A percentile compares a stretch with the other conserved stretches of the same genome.
phyloP scores from a whole-genome alignment of 2,329 filamentous ascomycete genomes.

The Lasiodiplodia sp. region DNA sequence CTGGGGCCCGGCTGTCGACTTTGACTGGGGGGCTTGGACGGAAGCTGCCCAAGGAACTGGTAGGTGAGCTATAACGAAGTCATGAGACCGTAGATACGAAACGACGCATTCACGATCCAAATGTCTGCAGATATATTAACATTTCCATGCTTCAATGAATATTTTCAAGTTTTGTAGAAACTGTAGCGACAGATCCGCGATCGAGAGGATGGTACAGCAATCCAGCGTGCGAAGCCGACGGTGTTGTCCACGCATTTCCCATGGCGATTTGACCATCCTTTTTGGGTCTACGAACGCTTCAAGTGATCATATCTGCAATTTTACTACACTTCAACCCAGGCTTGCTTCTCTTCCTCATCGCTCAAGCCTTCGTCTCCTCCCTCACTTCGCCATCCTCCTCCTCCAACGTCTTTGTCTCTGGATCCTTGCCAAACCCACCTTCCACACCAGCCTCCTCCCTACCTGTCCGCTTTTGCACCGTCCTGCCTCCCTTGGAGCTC shows the following conservation, averaged over 20 bases:
- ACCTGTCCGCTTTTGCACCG: constrained; percentile 27
- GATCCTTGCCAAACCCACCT: constrained; percentile 8
- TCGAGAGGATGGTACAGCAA: no score
- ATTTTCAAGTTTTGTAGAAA: background rate
- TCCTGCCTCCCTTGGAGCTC: constrained; percentile 32
- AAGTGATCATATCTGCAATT: background rate
- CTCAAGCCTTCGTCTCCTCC: constrained; percentile 17
- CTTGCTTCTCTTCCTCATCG: background rate
- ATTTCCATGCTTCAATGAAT: no score
- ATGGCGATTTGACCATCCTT: no score
- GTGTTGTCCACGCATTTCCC: no score
- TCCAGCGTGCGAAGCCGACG: no score
- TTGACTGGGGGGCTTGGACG: constrained; percentile 44
- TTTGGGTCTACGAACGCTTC: no score
- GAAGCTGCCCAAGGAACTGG: constrained; percentile 10
- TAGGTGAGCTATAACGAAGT: background rate
- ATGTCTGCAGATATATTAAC: background rate
- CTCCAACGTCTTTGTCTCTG: background rate
- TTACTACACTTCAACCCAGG: no score
- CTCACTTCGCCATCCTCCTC: background rate
- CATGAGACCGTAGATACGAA: background rate
- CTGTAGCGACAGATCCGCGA: no score
- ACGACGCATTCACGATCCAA: background rate
- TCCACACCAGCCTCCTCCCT: constrained; percentile 18
- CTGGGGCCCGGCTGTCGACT: constrained; percentile 52